These are phyloP conservation scores for sunflower (Helianthus annuus) DNA, from an alignment of 129 eudicot species.

Conservation along the genomic window HanXRQr2.0-SUNRISE NC_035441.2:60609243-60609742, in stretches of 20 bases:
- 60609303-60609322: constrained; percentile 87
- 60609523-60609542: too few relatives aligned
- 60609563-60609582: too few relatives aligned
- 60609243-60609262: constrained; percentile 99
- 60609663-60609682: too few relatives aligned
- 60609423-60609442: constrained; percentile 98
- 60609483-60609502: constrained; percentile 20
- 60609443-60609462: constrained; percentile 98
- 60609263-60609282: constrained; percentile 94
- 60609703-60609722: too few relatives aligned
- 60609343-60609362: neutral
- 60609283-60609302: constrained; percentile 97
- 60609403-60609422: constrained; percentile 46
- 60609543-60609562: too few relatives aligned
- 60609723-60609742: too few relatives aligned
- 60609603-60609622: too few relatives aligned
- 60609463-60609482: constrained; percentile 96
- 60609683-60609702: too few relatives aligned
- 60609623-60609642: too few relatives aligned
- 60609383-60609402: neutral
- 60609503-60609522: neutral
- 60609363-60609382: neutral
- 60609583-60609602: too few relatives aligned
- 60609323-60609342: constrained; percentile 63
- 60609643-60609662: too few relatives aligned